Evolutionary conservation across 345 rosid genomes (phyloP), one percentile per base, ranked within the genome.

Genomic region (Citrus sinensis): DNA sequence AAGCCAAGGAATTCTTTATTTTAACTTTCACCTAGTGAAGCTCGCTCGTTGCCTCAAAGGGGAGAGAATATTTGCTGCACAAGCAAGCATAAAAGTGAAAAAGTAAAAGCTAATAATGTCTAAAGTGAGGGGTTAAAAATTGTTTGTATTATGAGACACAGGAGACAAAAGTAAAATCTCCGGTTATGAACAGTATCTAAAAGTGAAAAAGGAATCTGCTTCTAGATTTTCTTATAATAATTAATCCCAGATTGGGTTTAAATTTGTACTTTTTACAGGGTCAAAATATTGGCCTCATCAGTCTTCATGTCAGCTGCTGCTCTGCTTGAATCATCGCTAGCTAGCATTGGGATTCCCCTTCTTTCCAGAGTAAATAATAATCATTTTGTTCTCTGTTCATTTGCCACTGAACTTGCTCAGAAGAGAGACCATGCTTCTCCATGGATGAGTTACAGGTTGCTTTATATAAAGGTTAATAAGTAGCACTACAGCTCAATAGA

Each of bases 81-180:
- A 62, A 74, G 77, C 20, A 42, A 74, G 77, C 56, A 27, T 17
- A 29, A 63, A 74, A 61, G 77, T 62, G 59, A 61, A 74, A 74
- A 74, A 42, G 29, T 20, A 55, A 13, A 13, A 30, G 70, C 40
- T 42, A 46, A 27, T 60, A 22, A n/a, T 62, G 78, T 75, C 30
- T 75, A 75, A 75, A 73, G 55, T 14, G 54, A 0, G 65, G 64
- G 20, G 30, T 13, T 14, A 32, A 24, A 35, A 39, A 5, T 37
- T 60, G 51, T 60, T 59, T 24, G 76, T 2, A 74, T 24, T 3
- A 60, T 7, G 65, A 59, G 51, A 9, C 37, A 54, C 25, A 39
- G 40, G 20, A 62, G 69, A 62, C 77, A 74, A 61, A 75, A 75
- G 78, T 46, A 29, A 75, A 22, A 19, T 27, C 60, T 75, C 59